A percentile compares a stretch with the other conserved stretches of the same genome.
Conservation (phyloP, 768 basidiomycete species). For the Podaxis rugospora region DNA sequence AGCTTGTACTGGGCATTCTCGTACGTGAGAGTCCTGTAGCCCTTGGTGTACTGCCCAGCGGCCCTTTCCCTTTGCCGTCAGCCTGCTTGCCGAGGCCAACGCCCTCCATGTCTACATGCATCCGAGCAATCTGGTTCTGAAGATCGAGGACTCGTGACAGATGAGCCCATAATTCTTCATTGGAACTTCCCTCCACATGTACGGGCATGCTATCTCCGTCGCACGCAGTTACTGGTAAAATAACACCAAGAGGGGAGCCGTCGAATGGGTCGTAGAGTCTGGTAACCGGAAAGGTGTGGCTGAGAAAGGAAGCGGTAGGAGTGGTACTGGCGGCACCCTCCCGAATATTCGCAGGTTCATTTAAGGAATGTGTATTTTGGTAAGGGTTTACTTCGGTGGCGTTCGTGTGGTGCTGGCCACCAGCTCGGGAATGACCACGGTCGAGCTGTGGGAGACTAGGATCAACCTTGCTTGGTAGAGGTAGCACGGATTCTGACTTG, state of each 20-base stretch:
- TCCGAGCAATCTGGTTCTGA: constrained; percentile 65
- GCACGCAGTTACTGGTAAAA: not conserved
- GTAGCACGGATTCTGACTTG: constrained; percentile 3
- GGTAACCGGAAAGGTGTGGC: constrained; percentile 10
- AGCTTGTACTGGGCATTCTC: constrained; percentile 20
- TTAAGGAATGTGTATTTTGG: not conserved
- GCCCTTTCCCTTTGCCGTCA: constrained; percentile 20
- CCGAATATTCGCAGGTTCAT: constrained; percentile 2
- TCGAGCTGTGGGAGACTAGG: not conserved
- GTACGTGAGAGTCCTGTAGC: not conserved
- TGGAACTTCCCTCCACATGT: not conserved
- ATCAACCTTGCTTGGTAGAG: not conserved
- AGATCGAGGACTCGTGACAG: constrained; percentile 66
- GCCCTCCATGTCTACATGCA: constrained; percentile 76
- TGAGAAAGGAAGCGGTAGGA: not conserved
- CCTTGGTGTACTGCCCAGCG: constrained; percentile 9
- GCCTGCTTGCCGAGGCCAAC: constrained; percentile 37
- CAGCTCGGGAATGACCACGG: not conserved
- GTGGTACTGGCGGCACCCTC: constrained; percentile 4
- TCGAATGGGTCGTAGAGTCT: constrained; percentile 27
- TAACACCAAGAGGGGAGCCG: constrained; percentile 21
- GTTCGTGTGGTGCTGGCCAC: not conserved
- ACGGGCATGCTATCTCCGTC: not conserved
- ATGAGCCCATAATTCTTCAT: constrained; percentile 59
- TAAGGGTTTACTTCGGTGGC: not conserved